Percentiles rank a stretch among this genome's conserved stretches.
phyloP scores from a whole-genome alignment of 2,329 filamentous ascomycete genomes.

The Monilinia laxa region DNA sequence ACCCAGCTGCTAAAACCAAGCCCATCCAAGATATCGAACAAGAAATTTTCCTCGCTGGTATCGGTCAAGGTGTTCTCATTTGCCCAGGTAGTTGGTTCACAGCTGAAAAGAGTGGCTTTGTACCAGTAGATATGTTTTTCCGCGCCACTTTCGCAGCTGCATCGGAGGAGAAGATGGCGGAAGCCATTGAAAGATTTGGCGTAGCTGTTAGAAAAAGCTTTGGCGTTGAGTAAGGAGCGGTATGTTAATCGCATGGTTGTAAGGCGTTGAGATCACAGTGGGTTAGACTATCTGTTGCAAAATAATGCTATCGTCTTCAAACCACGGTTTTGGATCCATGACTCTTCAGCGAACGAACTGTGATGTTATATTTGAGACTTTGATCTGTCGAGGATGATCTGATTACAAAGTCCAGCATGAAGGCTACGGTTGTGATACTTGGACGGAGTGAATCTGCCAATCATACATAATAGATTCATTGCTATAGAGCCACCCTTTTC shows the following conservation, averaged over 20 bases:
- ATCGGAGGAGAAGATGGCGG: constrained; percentile 64
- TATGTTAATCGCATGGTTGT: constrained; percentile 7
- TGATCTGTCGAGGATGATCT: background rate
- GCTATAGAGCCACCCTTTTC: no score
- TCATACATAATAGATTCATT: no score
- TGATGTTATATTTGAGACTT: background rate
- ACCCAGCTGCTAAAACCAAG: constrained; percentile 58
- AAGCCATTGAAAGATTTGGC: constrained; percentile 74
- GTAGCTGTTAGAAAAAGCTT: constrained; percentile 67
- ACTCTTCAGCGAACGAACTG: background rate
- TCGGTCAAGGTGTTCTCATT: constrained; percentile 75
- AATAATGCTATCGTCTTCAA: background rate
- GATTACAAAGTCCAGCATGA: background rate
- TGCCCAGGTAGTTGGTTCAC: constrained; percentile 90
- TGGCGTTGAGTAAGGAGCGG: constrained; percentile 33
- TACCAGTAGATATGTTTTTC: constrained; percentile 65
- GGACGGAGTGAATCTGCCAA: background rate
- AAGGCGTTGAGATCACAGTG: constrained; percentile 10
- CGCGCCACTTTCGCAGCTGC: constrained; percentile 87
- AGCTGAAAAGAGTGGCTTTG: constrained; percentile 61
- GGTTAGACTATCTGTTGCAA: constrained; percentile 17
- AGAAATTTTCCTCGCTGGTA: constrained; percentile 75
- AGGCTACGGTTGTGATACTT: background rate
- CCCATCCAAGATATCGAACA: constrained; percentile 72
- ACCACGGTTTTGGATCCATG: background rate